These are phyloP conservation scores for Huntiella bhutanensis DNA, from an alignment of 2,329 filamentous ascomycete genomes.

Conservation along the genomic window DNA sequence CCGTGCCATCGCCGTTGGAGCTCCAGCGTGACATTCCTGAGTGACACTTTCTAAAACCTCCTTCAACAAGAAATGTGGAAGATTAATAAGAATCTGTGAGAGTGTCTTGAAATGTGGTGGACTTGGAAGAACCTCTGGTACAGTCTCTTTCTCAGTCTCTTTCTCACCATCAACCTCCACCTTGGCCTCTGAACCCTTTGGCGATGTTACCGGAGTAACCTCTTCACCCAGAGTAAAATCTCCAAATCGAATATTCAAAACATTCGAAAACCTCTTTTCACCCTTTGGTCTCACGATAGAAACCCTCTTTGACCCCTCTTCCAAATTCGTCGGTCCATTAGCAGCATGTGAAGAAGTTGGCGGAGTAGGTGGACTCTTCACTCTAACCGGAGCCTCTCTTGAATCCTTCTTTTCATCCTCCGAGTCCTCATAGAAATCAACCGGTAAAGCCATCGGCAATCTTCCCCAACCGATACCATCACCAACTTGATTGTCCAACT, in stretches of 20 bases:
- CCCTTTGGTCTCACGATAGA: constrained; percentile 7
- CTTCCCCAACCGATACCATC: constrained; percentile 23
- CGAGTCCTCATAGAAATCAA: constrained; percentile 4
- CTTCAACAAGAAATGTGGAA: constrained; percentile 50
- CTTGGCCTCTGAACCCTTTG: constrained; percentile 11
- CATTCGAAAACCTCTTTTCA: constrained; percentile 19
- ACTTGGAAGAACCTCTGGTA: constrained; percentile 8
- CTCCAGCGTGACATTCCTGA: constrained; percentile 32
- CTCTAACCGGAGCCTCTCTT: not conserved
- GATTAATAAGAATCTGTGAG: constrained; percentile 48
- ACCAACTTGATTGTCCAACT: constrained; percentile 29
- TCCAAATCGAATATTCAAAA: constrained; percentile 49
- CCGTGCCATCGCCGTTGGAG: constrained; percentile 26
- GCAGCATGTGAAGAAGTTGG: constrained; percentile 3
- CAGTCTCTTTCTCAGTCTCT: constrained; percentile 5
- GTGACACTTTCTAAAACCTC: constrained; percentile 38
- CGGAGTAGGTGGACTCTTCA: not conserved
- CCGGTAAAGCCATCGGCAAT: constrained; percentile 17
- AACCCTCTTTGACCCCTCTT: constrained; percentile 3
- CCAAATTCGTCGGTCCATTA: not conserved
- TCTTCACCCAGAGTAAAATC: constrained; percentile 30
- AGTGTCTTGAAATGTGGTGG: constrained; percentile 28
- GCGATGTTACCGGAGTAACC: constrained; percentile 15
- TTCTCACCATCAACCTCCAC: not conserved
- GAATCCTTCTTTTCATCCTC: constrained; percentile 1